Percentiles rank a stretch among this genome's conserved stretches.
These are phyloP conservation scores for Xylaria scruposa DNA, from an alignment of 495 filamentous ascomycete species.

Conservation along the genomic window DNA sequence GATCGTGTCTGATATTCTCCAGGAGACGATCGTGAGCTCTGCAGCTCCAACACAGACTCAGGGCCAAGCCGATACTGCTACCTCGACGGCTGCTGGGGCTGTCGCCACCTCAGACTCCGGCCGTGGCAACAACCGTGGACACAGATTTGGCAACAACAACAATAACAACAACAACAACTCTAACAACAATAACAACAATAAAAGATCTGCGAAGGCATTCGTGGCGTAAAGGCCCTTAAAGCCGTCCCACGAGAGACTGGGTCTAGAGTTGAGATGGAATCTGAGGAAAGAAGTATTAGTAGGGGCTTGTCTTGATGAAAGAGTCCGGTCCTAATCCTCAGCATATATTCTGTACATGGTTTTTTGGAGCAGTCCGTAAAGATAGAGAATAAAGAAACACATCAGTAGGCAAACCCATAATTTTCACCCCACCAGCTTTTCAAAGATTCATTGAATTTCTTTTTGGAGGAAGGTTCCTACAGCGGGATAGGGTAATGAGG, in stretches of 20 bases:
- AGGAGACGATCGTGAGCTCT: slow-evolving; percentile 19
- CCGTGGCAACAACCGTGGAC: slow-evolving; percentile 6
- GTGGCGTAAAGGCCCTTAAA: slow-evolving; percentile 19
- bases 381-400: background rate
- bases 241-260: background rate
- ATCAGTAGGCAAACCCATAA: background rate
- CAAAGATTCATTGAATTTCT: background rate
- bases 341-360: slow-evolving; percentile 6
- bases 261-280: background rate
- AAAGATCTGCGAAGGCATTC: slow-evolving; percentile 30
- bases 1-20: slow-evolving; percentile 20
- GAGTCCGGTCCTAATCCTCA: background rate
- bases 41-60: slow-evolving; percentile 2
- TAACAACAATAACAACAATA: slow-evolving; percentile 26
- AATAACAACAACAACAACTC: slow-evolving; percentile 24
- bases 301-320: background rate
- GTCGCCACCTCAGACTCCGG: slow-evolving; percentile 18
- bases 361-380: slow-evolving; percentile 19
- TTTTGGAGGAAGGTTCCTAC: no score
- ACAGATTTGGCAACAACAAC: slow-evolving; percentile 26
- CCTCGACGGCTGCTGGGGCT: slow-evolving; percentile 25
- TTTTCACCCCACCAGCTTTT: background rate
- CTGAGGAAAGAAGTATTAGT: background rate
- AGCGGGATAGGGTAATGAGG: background rate
- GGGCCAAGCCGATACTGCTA: background rate